phyloP scores from a whole-genome alignment of 352 stramenopile species.

The Blastocystis sp. region DNA sequence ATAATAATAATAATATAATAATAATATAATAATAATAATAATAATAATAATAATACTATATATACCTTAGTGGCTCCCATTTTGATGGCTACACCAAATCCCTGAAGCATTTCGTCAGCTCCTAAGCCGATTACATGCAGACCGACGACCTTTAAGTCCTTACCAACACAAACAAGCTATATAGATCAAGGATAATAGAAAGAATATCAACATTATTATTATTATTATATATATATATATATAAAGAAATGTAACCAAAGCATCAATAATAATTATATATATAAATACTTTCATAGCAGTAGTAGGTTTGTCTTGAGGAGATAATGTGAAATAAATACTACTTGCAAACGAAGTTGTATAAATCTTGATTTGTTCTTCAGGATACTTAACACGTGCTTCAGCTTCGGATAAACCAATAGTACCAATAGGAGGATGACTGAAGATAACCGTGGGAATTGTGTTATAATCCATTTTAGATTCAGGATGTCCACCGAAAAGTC shows the following conservation, averaged over 20 bases:
- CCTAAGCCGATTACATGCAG: conserved; percentile 74
- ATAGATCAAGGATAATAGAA: too few relatives aligned
- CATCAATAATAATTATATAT: conserved; percentile 30
- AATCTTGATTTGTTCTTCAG: conserved; percentile 64
- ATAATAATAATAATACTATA: too few relatives aligned
- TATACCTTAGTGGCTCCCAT: conserved; percentile 90
- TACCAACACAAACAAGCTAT: conserved; percentile 55
- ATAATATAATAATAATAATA: too few relatives aligned
- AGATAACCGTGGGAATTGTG: conserved; percentile 70
- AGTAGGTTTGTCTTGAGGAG: conserved; percentile 54
- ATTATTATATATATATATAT: too few relatives aligned
- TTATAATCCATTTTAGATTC: conserved; percentile 59
- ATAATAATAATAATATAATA: too few relatives aligned
- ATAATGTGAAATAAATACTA: conserved; percentile 59
- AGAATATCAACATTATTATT: too few relatives aligned
- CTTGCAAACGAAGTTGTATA: conserved; percentile 69
- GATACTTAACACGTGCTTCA: conserved; percentile 61
- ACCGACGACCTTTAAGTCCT: conserved; percentile 67
- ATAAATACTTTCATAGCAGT: conserved; percentile 54
- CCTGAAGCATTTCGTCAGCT: conserved; percentile 87
- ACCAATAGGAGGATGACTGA: conserved; percentile 70
- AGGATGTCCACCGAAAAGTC: conserved; percentile 44
- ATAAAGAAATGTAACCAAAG: too few relatives aligned
- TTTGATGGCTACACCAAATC: conserved; percentile 86
- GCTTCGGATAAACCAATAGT: conserved; percentile 72